These are phyloP conservation scores for Cryptococcus sp. DNA, from an alignment of 1,284 basidiomycete genomes.

Conservation along the genomic window DNA sequence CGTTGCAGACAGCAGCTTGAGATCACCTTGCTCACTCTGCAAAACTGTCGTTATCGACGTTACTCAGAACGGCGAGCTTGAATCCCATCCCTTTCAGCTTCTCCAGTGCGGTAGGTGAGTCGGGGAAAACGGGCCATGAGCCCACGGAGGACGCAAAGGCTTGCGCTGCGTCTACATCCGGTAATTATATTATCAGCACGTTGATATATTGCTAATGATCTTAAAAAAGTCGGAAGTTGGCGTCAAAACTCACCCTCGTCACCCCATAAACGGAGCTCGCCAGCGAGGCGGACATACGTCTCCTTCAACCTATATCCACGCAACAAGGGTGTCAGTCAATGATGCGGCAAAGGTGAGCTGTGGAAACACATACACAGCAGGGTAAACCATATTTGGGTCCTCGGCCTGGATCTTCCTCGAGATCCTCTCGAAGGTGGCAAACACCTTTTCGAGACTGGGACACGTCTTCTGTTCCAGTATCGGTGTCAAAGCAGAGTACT, in stretches of 20 bases:
- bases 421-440: conserved; percentile 22
- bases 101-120: conserved; percentile 31
- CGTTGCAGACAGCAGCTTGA: too few species aligned
- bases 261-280: conserved; percentile 10
- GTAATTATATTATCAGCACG: not conserved
- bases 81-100: conserved; percentile 28
- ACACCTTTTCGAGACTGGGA: conserved; percentile 19
- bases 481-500: conserved; percentile 24
- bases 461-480: conserved; percentile 24
- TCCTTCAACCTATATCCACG: conserved; percentile 6
- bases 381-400: conserved; percentile 30
- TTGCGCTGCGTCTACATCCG: conserved; percentile 21
- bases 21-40: conserved; percentile 18
- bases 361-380: conserved; percentile 29
- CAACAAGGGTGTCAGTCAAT: too few species aligned
- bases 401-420: conserved; percentile 34
- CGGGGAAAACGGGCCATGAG: conserved; percentile 41
- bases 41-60: conserved; percentile 38
- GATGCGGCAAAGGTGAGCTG: not conserved
- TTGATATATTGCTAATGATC: not conserved
- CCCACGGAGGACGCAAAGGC: conserved; percentile 32
- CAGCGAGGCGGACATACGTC: conserved; percentile 8
- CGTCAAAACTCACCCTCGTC: conserved; percentile 9
- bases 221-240: not conserved
- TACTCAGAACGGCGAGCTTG: conserved; percentile 37